Base-by-base conservation (phyloP, 2,329 filamentous ascomycete species). In the Chaetomiaceae sp. region DNA sequence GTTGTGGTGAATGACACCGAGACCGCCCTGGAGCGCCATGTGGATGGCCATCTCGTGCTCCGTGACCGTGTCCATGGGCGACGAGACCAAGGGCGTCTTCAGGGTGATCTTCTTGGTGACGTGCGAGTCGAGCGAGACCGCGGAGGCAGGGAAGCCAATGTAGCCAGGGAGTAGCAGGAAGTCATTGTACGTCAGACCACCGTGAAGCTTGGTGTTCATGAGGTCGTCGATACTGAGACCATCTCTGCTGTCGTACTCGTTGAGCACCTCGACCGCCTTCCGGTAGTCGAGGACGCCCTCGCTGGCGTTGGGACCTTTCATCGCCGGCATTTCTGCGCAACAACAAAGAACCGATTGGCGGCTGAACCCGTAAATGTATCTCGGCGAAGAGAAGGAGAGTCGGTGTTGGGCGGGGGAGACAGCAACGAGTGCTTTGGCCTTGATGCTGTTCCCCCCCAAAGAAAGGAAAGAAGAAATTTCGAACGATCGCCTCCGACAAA, bases 41-140 rank as follows among this genome's bases (percentile, higher is more conserved):
- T 96, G 89, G 66, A 99, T 97, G 61, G 94, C 95, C 95, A 99
- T 99, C 72, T 95, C 92, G 76, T 96, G 89, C 78, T 99, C 94
- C 39, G 95, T 99, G 70, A 99, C 94, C 9, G 94, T 99, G 77
- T 99, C 94, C 94, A 99, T 99, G 66, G 95, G 94, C 36, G 94
- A 97, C 43, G 94, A 99, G 61, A 97, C 83, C 68, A 99, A 91
- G 56, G 94, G 94, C 6, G 91, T 95, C 83, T 96, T 99, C 70
- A 99, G 81, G 33, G 89, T 85, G 73, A 99, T 95, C 67, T 90
- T 85, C 83, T 95, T 96, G 64, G 94, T 99, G 66, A 99, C 81
- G 55, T 90, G 90, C 33, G 92, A 90, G 65, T 97, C 94, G 58
- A 99, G 85, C 45, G 76, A 76, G 62, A 97, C 94, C 60, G 89